Evolutionary conservation across 2,329 filamentous ascomycete genomes (phyloP), one percentile per base, ranked within the genome.

Genomic region (Hypoxylon sp.): DNA sequence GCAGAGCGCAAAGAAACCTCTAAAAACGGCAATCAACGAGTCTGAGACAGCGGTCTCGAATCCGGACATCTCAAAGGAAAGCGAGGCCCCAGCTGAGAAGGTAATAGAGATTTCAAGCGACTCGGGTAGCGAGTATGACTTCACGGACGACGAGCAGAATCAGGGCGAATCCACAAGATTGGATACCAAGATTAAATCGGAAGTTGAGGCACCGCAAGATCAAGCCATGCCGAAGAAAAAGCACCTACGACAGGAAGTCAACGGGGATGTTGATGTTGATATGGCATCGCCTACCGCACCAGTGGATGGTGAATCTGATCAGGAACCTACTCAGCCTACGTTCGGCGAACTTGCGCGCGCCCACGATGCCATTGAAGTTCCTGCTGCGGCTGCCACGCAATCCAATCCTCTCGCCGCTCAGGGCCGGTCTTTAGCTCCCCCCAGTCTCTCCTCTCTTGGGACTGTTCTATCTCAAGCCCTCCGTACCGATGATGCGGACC

Each of bases 391-490:
- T 74, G 79, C 85, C 77, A 74, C 74, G 16, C 74, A 80, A 66
- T 72, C 78, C 39, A 73, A 78, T 12, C 67, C 81, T 79, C 70
- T 82, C 80, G 61, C 81, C 77, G 67, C 81, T 8, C 78, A 81
- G 46, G 78, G 79, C 75, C 82, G 81, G 65, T 78, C 81, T 58
- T 82, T 91, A 66, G 84, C 85, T 16, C 82, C 88, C 19, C 91
- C 90, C 11, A 90, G 89, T 11, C 90, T 91, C 63, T 89, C 93
- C 63, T 97, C 95, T 5, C 87, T 99, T 53, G 91, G 92, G 50
- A 97, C 93, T 4, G 93, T 97, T n/a, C 89, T 99, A 64, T 90
- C 94, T 12, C 95, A 98, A 79, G 93, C 96, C 5, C 89, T 99
- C 61, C 91, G 91, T 74, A 97, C 94, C 66, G 96, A 97, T 80